Conservation (phyloP, 495 filamentous ascomycete species). For the Daldinia childiae region DNA sequence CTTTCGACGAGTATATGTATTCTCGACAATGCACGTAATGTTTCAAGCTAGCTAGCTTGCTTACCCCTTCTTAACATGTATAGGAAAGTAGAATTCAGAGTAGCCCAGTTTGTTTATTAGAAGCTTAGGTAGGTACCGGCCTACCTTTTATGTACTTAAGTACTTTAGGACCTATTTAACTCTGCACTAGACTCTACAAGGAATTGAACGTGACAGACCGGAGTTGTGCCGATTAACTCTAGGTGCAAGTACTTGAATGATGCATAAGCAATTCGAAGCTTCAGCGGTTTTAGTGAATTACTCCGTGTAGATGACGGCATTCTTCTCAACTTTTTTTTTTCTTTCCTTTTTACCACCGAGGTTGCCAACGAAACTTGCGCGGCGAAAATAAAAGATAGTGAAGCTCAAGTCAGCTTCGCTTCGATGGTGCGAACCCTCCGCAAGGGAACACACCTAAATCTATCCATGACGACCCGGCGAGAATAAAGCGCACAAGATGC, state of each 20-base stretch:
- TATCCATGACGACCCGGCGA: constrained; percentile 36
- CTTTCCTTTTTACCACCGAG: constrained; percentile 11
- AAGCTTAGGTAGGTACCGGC: neutral
- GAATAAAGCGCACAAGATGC: constrained; percentile 41
- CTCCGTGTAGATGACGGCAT: constrained; percentile 39
- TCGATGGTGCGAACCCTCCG: constrained; percentile 29
- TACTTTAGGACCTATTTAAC: neutral
- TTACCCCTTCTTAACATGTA: no score
- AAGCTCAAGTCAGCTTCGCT: constrained; percentile 31
- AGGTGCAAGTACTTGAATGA: constrained; percentile 4
- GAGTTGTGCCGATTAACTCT: constrained; percentile 26
- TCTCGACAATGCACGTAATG: no score
- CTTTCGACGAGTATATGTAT: no score
- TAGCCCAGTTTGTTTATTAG: no score
- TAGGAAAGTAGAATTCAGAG: no score
- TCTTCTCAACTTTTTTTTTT: constrained; percentile 25
- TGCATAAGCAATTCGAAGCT: constrained; percentile 10
- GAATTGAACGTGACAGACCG: constrained; percentile 8
- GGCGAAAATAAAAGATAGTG: constrained; percentile 17
- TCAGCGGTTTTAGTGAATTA: constrained; percentile 16
- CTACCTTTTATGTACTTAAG: neutral
- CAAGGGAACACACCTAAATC: constrained; percentile 11
- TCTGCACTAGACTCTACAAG: neutral
- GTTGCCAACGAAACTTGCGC: constrained; percentile 11
- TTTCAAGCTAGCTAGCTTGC: no score